Percentiles rank a stretch among this genome's conserved stretches.
phyloP scores from a whole-genome alignment of 208 protist genomes.

The Angomonas ambiguus region DNA sequence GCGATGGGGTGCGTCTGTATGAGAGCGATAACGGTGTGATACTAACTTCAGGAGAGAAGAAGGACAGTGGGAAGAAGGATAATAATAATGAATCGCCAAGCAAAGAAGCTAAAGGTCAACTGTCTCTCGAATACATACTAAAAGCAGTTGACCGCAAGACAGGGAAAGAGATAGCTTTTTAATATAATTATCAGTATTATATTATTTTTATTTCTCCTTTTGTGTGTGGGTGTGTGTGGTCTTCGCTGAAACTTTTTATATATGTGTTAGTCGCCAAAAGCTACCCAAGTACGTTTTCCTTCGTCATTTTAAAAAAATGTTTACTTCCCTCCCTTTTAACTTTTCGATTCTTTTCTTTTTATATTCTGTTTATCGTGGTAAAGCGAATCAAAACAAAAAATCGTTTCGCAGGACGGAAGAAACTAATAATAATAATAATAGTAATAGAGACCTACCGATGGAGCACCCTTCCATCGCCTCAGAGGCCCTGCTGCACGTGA shows the following conservation, averaged over 20 bases:
- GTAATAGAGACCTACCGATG: too few relatives aligned
- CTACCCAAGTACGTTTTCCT: neutral
- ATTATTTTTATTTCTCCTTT: neutral
- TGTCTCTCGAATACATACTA: constrained; percentile 70
- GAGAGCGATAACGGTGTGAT: constrained; percentile 86
- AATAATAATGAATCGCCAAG: neutral
- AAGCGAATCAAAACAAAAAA: too few relatives aligned
- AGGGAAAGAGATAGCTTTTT: constrained; percentile 18
- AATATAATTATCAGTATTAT: neutral
- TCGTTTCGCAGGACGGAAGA: too few relatives aligned
- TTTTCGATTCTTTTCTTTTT: constrained; percentile 6
- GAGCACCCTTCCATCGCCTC: too few relatives aligned
- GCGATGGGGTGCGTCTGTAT: constrained; percentile 63
- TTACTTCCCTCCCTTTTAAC: constrained; percentile 12
- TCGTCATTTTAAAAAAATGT: neutral
- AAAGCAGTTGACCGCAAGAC: constrained; percentile 49
- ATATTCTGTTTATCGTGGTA: neutral
- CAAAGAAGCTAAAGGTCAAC: constrained; percentile 15
- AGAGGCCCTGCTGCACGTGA: too few relatives aligned
- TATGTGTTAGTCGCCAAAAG: neutral
- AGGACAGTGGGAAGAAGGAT: constrained; percentile 38
- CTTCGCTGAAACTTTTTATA: neutral
- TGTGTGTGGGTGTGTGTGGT: neutral
- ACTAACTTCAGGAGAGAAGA: constrained; percentile 76
- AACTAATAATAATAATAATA: too few relatives aligned